Evolutionary conservation across 116 monocot species (phyloP), one percentile per base, ranked within the genome.

Genomic region (Zostera marina): DNA sequence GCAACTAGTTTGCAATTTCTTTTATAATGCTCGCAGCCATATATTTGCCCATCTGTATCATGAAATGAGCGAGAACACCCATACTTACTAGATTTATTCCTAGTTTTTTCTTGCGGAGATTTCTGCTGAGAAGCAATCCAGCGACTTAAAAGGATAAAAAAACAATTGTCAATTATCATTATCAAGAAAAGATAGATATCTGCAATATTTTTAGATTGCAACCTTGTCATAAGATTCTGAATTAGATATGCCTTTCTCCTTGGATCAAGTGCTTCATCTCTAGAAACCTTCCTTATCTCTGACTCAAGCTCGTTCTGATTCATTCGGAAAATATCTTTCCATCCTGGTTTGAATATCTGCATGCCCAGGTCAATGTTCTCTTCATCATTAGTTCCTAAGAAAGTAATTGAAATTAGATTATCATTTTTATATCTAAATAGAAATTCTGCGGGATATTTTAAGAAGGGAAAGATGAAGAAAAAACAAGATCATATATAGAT

Each of bases 221-320:
- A 99, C 99, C 99, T 91, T 22, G 99, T 91, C 83, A 99, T 87
- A 23, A 99, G 87, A 63, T 91, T 99, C 74, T 99, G 99, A 61
- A 99, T 83, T 42, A 99, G 84, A 70, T 91, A 99, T 53, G 99
- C 91, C 62, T 91, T 99, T 61, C 91, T 83, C 25, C 99, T 71
- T 51, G 99, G 99, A 69, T 99, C 99, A 75, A 99, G 99, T 22
- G 87, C 77, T 41, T 77, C 75, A 68, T 91, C 99, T 44, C 81
- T 71, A 17, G 91, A 87, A 60, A 98, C 91, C 66, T 90, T 98
- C 41, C 85, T 64, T 69, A 98, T 80, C 71, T 98, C 98, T 11
- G 81, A 71, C 63, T 98, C 98, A 24, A 98, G 90, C 69, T 98
- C 98, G 69, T 58, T 86, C 60, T 98, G 90, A 71, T 90, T 98